phyloP scores from a whole-genome alignment of 352 stramenopile species.

The Globisporangium megalacanthum region DNA sequence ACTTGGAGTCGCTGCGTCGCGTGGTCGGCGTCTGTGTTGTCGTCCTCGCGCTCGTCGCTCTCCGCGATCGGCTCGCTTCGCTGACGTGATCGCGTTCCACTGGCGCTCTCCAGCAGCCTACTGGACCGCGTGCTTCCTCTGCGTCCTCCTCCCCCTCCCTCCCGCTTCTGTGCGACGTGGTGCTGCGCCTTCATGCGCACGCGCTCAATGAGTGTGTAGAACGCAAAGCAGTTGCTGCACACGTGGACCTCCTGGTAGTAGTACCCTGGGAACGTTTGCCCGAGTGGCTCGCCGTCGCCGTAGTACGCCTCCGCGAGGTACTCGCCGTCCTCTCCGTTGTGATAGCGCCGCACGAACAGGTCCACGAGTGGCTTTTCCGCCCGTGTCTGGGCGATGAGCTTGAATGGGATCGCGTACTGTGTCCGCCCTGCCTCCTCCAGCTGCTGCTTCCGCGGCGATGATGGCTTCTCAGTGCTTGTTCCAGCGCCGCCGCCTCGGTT shows the following conservation, averaged over 20 bases:
- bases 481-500: slow-evolving; percentile 24
- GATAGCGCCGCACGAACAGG: slow-evolving; percentile 71
- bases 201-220: slow-evolving; percentile 75
- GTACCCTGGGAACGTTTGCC: slow-evolving; percentile 70
- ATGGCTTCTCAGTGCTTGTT: slow-evolving; percentile 18
- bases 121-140: slow-evolving; percentile 20
- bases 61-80: background rate
- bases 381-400: slow-evolving; percentile 70
- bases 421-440: slow-evolving; percentile 9
- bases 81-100: background rate
- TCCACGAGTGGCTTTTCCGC: slow-evolving; percentile 78
- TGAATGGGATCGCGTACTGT: slow-evolving; percentile 69
- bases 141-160: too few species aligned
- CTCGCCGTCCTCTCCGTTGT: slow-evolving; percentile 66
- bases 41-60: slow-evolving; percentile 5
- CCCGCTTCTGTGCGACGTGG: slow-evolving; percentile 24
- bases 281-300: slow-evolving; percentile 67
- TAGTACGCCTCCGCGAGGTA: slow-evolving; percentile 76
- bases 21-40: background rate
- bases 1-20: slow-evolving; percentile 11
- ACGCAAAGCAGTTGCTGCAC: slow-evolving; percentile 69
- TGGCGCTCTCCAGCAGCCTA: background rate
- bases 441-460: slow-evolving; percentile 12
- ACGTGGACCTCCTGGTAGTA: slow-evolving; percentile 83
- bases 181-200: slow-evolving; percentile 62